Base-by-base conservation (phyloP, 2,329 filamentous ascomycete species). In the Botryosphaeria dothidea region DNA sequence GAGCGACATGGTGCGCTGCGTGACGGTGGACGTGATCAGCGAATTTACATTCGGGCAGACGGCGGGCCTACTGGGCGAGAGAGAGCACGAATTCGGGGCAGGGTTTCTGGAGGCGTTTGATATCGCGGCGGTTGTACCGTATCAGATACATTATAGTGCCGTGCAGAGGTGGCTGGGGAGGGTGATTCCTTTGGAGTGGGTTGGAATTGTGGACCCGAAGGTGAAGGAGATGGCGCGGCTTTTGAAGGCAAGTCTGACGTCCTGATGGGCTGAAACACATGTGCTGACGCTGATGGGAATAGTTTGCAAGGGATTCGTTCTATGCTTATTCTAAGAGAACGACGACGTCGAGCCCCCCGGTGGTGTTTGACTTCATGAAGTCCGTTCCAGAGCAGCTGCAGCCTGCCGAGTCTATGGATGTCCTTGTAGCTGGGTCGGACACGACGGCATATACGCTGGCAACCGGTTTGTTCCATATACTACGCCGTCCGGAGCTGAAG, bases 381-480 rank as follows among this genome's bases (percentile, higher is more conserved):
- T 23, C 29, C 9, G 51, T 54, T n/a, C 51, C 51, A 2, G 51
- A 54, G n/a, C 6, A 6, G n/a, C 31, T 36, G 17, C 51, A 38
- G 11, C 29, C n/a, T n/a, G 8, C 51, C 3, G 51, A 54, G 9
- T n/a, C 51, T 13, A 23, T 54, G n/a, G 51, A 54, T 7, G 19
- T 54, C 15, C 13, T 54, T 6, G 19, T 54, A 3, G 78, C 78
- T 7, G 78, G 78, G 1, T 72, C 72, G 0, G 79, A 81, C 52
- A 80, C 79, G 1, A 73, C 77, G 4, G 75, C 74, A 34, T 72
- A 75, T 0, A 73, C 74, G 0, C 66, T 78, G 5, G 75, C 79
- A 46, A 71, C 72, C 0, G 73, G 79, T 15, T 66, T 79, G 21
- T 80, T 80, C 62, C 71, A 73, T 48, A 48, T 81, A 9, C 62